Conservation (phyloP, 148 eudicot species). For the Rhododendron henanense region DNA sequence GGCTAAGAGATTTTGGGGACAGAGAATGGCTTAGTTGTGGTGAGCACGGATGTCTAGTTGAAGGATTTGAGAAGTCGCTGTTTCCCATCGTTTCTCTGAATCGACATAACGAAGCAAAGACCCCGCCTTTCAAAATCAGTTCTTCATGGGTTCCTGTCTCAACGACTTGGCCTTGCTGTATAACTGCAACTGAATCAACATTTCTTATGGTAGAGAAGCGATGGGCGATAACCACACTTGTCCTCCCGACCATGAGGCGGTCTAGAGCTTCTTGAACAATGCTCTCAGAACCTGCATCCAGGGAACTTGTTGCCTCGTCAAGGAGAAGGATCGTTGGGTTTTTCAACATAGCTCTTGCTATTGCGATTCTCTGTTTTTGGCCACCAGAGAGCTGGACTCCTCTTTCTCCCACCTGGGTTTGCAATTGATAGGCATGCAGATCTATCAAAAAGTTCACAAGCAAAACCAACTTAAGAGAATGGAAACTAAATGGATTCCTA, state of each 20-base stretch:
- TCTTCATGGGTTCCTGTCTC: slow-evolving; percentile 98
- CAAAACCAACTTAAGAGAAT: neutral
- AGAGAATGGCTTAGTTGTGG: slow-evolving; percentile 64
- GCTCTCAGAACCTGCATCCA: slow-evolving; percentile 93
- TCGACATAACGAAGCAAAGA: slow-evolving; percentile 73
- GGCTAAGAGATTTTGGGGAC: slow-evolving; percentile 86
- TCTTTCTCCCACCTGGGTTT: slow-evolving; percentile 80
- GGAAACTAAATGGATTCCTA: neutral
- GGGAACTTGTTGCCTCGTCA: slow-evolving; percentile 98
- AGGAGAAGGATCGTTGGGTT: slow-evolving; percentile 93
- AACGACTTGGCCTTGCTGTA: slow-evolving; percentile 89
- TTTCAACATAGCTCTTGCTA: slow-evolving; percentile 98
- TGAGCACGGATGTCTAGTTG: slow-evolving; percentile 78
- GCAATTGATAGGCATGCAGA: neutral
- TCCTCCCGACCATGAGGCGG: slow-evolving; percentile 96
- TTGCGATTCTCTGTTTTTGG: slow-evolving; percentile 93
- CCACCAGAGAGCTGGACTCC: slow-evolving; percentile 99
- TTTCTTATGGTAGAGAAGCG: slow-evolving; percentile 97
- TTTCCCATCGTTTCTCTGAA: slow-evolving; percentile 96
- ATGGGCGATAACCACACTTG: slow-evolving; percentile 95
- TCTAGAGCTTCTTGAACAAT: slow-evolving; percentile 96
- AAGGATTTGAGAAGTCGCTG: slow-evolving; percentile 77
- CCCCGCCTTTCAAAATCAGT: slow-evolving; percentile 76
- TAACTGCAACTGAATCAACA: slow-evolving; percentile 79
- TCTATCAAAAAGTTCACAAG: neutral